These are phyloP conservation scores for Termitomyces sp. DNA, from an alignment of 768 basidiomycete species.

Conservation along the genomic window DNA sequence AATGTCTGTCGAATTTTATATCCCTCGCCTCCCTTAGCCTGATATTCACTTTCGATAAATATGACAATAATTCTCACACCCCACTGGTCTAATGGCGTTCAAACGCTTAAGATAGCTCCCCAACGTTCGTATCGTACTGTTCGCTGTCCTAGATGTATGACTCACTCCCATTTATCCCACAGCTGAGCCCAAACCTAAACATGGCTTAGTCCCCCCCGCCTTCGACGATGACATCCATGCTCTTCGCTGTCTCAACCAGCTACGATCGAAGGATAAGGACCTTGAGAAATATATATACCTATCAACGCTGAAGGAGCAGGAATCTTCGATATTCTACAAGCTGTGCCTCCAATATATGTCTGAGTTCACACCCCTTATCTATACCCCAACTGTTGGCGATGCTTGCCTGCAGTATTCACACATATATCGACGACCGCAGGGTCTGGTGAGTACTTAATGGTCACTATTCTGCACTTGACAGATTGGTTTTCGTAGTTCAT, in stretches of 20 bases:
- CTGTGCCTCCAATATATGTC: conserved; percentile 68
- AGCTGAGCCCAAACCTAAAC: conserved; percentile 39
- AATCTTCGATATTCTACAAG: conserved; percentile 73
- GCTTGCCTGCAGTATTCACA: conserved; percentile 82
- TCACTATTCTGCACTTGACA: conserved; percentile 9
- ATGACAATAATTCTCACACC: conserved; percentile 68
- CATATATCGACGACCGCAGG: conserved; percentile 71
- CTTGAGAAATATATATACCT: conserved; percentile 89
- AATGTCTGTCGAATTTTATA: not conserved
- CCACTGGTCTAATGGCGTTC: conserved; percentile 64
- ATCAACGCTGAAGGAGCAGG: conserved; percentile 63
- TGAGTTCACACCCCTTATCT: conserved; percentile 75
- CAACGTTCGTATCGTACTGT: conserved; percentile 38
- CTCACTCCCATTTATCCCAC: conserved; percentile 10
- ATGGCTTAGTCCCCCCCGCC: conserved; percentile 57
- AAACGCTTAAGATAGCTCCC: conserved; percentile 58
- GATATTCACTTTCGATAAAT: not conserved
- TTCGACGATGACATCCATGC: conserved; percentile 48
- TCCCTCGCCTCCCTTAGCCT: not conserved
- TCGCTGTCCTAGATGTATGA: not conserved
- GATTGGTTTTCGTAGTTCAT: conserved; percentile 45
- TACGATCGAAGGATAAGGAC: conserved; percentile 65
- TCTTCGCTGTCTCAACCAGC: conserved; percentile 58
- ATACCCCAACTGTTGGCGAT: conserved; percentile 90
- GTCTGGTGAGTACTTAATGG: conserved; percentile 40